Base-by-base conservation (phyloP, 2,329 filamentous ascomycete species). In the Fusarium proliferatum region DNA sequence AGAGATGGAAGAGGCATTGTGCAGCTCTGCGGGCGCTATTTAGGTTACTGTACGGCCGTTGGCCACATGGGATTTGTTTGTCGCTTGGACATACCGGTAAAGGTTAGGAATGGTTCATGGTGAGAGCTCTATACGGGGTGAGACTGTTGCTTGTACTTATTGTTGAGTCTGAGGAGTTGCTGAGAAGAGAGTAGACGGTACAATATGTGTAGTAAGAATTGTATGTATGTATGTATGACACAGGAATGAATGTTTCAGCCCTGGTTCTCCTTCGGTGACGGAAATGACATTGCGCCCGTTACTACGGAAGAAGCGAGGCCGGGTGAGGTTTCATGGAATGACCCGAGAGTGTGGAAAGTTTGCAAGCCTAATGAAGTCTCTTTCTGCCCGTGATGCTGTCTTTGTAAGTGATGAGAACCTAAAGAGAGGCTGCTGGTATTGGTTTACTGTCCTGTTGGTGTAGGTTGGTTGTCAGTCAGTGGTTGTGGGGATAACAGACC, bases 271-370 rank as follows among this genome's bases (percentile, higher is more conserved):
- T 26, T 59, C 42, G 42, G 42, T 61, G 48, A 53, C 52, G 57
- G 19, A 30, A 42, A 43, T 49, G 43, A 16, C 45, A 63, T 51
- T 68, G 38, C 65, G 65, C 56, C 64, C 56, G 56, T 68, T 62
- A 16, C 8, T 8, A 38, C 56, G 56, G 33, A 39, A 64, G 49
- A 65, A 52, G 45, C 62, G 43, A 59, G 53, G 45, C 28, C 30
- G 51, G 23, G 39, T 30, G 58, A 59, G 51, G 66, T 69, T 65
- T 69, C 66, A 65, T 70, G 60, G 66, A 70, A 55, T 65, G 52
- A 48, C 66, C 67, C 67, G 66, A 70, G 65, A 64, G n/a, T n/a
- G 30, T 70, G 67, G 67, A 65, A 69, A 69, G 67, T 69, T 69
- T 41, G 19, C 56, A 45, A 55, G 55, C 36, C 51, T n/a, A 41